These are phyloP conservation scores for Talaromyces proteolyticus DNA, from an alignment of 495 filamentous ascomycete genomes.

Conservation along the genomic window DNA sequence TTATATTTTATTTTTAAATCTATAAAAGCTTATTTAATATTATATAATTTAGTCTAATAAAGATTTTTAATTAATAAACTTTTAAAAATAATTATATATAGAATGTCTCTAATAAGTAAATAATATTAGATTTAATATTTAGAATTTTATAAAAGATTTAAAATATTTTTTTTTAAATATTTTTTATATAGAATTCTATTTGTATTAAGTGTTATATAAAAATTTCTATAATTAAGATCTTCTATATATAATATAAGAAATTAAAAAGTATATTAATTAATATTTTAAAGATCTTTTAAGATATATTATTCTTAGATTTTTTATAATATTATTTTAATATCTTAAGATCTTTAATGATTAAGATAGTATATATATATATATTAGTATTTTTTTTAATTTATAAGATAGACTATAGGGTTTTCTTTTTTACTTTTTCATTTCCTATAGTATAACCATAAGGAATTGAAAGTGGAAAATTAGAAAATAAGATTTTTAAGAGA, in stretches of 20 bases:
- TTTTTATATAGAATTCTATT: slow-evolving; percentile 1
- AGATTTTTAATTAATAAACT: slow-evolving; percentile 7
- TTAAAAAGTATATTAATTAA: neutral
- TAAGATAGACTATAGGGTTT: too few species aligned
- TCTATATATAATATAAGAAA: slow-evolving; percentile 5
- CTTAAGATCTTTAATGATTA: slow-evolving; percentile 4
- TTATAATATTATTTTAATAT: neutral
- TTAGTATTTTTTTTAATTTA: neutral
- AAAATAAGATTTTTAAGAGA: too few species aligned
- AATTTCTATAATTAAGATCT: neutral
- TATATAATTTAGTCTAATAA: slow-evolving; percentile 10
- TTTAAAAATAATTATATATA: slow-evolving; percentile 5
- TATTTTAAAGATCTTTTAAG: slow-evolving; percentile 5
- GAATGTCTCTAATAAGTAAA: slow-evolving; percentile 2
- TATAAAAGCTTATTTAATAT: slow-evolving; percentile 1
- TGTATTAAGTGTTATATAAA: neutral
- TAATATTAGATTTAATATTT: slow-evolving; percentile 5
- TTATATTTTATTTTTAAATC: neutral
- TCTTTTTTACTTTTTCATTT: too few species aligned
- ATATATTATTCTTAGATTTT: slow-evolving; percentile 7
- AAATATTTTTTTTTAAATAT: slow-evolving; percentile 7
- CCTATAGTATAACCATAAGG: too few species aligned
- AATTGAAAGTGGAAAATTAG: too few species aligned
- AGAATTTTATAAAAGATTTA: slow-evolving; percentile 1
- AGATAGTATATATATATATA: slow-evolving; percentile 5